A percentile compares a stretch with the other conserved stretches of the same genome.
Evolutionary conservation across 441 rosid species (phyloP).

Genomic region (Arabidopsis lyrata): DNA sequence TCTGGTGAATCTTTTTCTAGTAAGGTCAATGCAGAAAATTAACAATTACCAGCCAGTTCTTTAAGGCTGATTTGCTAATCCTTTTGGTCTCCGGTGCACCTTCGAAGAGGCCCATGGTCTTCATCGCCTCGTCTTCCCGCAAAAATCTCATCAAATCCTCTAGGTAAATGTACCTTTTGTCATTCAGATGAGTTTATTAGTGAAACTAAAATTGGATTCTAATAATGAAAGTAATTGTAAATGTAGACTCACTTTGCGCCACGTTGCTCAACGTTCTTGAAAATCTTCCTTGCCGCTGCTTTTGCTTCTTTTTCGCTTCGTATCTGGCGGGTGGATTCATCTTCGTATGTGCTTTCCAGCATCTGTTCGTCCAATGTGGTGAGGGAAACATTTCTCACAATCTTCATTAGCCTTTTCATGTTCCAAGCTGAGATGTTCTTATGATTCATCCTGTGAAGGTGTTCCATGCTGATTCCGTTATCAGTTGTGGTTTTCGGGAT

Average conservation of each 20-base stretch:
- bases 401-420: conserved; percentile 65
- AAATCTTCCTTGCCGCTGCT: conserved; percentile 84
- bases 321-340: conserved; percentile 64
- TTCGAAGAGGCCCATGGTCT: conserved; percentile 73
- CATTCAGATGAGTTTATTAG: conserved; percentile 20
- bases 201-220: conserved; percentile 10
- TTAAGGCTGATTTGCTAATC: conserved; percentile 71
- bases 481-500: conserved; percentile 43
- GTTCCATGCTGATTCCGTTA: conserved; percentile 61
- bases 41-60: conserved; percentile 83
- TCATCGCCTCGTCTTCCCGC: conserved; percentile 74
- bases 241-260: conserved; percentile 61
- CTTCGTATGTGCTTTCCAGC: conserved; percentile 49
- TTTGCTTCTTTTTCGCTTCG: conserved; percentile 83
- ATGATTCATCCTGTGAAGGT: conserved; percentile 56
- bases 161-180: conserved; percentile 60
- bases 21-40: conserved; percentile 15
- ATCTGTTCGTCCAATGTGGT: conserved; percentile 70
- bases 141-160: conserved; percentile 81
- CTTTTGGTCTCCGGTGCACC: conserved; percentile 62
- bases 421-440: conserved; percentile 69
- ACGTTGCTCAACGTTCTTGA: conserved; percentile 62
- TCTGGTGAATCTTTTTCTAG: not conserved
- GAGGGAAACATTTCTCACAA: conserved; percentile 56
- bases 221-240: not conserved